phyloP scores from a whole-genome alignment of 1,284 basidiomycete species.

The Acaromyces ingoldii region DNA sequence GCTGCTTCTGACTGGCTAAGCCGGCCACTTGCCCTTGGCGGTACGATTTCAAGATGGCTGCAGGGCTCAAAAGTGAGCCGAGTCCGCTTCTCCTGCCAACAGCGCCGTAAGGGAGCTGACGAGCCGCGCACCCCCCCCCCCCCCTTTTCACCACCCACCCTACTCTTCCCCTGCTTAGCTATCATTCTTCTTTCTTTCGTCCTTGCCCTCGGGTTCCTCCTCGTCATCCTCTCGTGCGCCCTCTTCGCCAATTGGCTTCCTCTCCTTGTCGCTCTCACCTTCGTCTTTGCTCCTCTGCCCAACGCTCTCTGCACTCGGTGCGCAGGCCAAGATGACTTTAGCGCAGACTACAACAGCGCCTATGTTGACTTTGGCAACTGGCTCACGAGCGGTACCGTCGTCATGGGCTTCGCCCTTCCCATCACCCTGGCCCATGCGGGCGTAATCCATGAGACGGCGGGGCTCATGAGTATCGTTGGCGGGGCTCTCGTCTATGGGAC shows the following conservation, averaged over 20 bases:
- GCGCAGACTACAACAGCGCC: conserved; percentile 56
- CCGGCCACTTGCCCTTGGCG: no score
- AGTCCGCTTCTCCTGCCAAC: no score
- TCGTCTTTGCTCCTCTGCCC: conserved; percentile 89
- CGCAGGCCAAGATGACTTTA: conserved; percentile 57
- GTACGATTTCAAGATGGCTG: conserved; percentile 24
- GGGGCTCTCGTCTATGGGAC: conserved; percentile 93
- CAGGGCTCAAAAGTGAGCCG: conserved; percentile 35
- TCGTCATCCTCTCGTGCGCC: conserved; percentile 96
- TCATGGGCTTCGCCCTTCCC: conserved; percentile 85
- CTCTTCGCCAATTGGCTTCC: conserved; percentile 96
- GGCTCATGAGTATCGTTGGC: conserved; percentile 88
- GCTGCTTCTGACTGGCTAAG: no score
- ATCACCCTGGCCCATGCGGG: conserved; percentile 86
- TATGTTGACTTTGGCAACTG: conserved; percentile 86
- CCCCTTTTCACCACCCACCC: conserved; percentile 1
- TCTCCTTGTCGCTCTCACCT: conserved; percentile 87
- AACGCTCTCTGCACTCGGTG: conserved; percentile 68
- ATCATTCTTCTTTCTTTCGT: conserved; percentile 67
- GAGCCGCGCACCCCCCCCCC: not conserved
- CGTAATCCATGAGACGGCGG: conserved; percentile 77
- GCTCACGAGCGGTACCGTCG: conserved; percentile 81
- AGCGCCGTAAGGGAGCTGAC: no score
- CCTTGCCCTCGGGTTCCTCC: conserved; percentile 89
- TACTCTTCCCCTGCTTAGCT: conserved; percentile 17